These are phyloP conservation scores for Eucalyptus marginata DNA, from an alignment of 345 rosid genomes.

Conservation along the genomic window DNA sequence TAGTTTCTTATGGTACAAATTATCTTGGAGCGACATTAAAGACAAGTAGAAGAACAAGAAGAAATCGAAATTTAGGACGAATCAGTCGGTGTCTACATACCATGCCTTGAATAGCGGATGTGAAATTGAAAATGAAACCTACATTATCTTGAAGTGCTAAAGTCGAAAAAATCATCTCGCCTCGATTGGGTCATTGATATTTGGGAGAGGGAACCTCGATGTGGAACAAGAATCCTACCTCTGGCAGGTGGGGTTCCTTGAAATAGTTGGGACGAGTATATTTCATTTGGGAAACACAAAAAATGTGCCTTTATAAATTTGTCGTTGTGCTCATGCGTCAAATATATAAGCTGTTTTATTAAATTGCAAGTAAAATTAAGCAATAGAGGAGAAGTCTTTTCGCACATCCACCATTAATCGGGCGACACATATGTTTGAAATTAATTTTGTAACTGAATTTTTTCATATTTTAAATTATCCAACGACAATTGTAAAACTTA, in stretches of 20 bases:
- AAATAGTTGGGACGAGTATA: neutral
- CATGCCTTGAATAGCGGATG: neutral
- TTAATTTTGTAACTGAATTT: neutral
- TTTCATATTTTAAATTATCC: neutral
- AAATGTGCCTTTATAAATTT: neutral
- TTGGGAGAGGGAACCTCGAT: neutral
- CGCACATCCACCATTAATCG: neutral
- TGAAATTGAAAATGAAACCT: neutral
- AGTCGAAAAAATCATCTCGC: neutral
- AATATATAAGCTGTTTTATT: neutral
- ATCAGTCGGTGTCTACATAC: neutral
- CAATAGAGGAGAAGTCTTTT: neutral
- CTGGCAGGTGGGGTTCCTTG: neutral
- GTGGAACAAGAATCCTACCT: neutral
- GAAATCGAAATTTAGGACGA: neutral
- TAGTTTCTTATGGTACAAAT: neutral
- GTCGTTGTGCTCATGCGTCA: neutral
- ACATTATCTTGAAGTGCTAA: neutral
- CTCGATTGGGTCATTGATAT: neutral
- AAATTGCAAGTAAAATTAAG: neutral
- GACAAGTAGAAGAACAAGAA: neutral
- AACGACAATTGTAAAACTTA: accelerated
- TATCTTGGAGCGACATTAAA: neutral
- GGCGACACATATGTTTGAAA: neutral
- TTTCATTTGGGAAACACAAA: neutral